phyloP scores from a whole-genome alignment of 495 filamentous ascomycete genomes.

The Venustampulla echinocandica region DNA sequence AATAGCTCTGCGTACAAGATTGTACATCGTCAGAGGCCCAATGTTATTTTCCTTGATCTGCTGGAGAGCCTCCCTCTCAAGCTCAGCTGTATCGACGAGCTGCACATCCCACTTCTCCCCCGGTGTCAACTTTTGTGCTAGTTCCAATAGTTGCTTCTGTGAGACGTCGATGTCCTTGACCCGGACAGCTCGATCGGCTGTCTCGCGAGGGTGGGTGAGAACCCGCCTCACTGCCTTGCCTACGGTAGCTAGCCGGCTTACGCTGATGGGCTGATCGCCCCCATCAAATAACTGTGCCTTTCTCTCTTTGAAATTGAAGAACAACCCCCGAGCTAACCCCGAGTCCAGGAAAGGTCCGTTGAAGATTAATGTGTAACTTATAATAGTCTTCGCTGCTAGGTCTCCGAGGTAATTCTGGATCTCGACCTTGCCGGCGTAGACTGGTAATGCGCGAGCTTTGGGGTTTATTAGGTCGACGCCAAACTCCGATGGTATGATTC shows the following conservation, averaged over 20 bases:
- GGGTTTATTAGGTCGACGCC: conserved; percentile 37
- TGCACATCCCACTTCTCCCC: conserved; percentile 30
- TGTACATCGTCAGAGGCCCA: neutral
- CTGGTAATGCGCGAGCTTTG: conserved; percentile 26
- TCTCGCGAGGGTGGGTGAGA: conserved; percentile 36
- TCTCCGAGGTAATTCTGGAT: conserved; percentile 34
- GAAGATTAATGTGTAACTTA: conserved; percentile 37
- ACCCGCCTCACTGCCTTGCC: conserved; percentile 34
- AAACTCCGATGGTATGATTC: conserved; percentile 58
- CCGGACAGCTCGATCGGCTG: conserved; percentile 38
- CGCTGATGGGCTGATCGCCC: conserved; percentile 33
- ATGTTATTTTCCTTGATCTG: conserved; percentile 6
- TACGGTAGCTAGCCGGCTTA: conserved; percentile 31
- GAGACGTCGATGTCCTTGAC: conserved; percentile 32
- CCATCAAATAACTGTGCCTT: conserved; percentile 35
- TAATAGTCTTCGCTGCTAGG: conserved; percentile 25
- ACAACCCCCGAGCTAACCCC: conserved; percentile 29
- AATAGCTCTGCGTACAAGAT: conserved; percentile 4
- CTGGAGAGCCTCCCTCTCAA: conserved; percentile 2
- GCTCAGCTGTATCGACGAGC: conserved; percentile 15
- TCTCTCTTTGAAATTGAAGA: conserved; percentile 31
- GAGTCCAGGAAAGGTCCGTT: conserved; percentile 41
- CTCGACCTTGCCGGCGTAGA: conserved; percentile 37
- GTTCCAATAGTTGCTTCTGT: conserved; percentile 33
- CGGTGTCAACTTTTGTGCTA: conserved; percentile 31